Conservation (phyloP, 352 stramenopile genomes). For the Pythium rhizo-oryzae region DNA sequence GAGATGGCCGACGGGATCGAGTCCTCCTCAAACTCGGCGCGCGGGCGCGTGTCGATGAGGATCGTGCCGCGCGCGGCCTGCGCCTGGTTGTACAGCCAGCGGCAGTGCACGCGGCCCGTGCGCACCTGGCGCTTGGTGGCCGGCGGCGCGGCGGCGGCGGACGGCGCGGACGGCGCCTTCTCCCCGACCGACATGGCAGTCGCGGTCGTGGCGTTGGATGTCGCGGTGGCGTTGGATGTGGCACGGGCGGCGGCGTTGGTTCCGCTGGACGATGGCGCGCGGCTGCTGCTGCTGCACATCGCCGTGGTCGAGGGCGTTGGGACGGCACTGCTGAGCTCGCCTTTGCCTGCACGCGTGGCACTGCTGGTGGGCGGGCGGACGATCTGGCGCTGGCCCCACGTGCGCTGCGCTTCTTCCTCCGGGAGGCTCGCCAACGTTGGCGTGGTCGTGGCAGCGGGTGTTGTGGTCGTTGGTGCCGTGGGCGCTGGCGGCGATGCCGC, state of each 20-base stretch:
- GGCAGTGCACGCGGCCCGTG: constrained; percentile 70
- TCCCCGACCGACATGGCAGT: constrained; percentile 30
- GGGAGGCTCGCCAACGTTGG: neutral
- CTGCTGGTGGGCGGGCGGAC: neutral
- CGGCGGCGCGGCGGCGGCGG: constrained; percentile 26
- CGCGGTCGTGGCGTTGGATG: neutral
- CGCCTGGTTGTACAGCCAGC: constrained; percentile 87
- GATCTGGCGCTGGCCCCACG: constrained; percentile 1
- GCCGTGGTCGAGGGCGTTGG: neutral
- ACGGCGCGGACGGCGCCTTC: constrained; percentile 4
- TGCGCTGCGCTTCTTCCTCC: constrained; percentile 8
- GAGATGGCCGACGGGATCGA: constrained; percentile 78
- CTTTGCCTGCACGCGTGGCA: neutral
- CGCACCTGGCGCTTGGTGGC: constrained; percentile 58
- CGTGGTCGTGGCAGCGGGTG: neutral
- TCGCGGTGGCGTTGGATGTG: neutral
- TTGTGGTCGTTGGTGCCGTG: neutral
- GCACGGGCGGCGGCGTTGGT: neutral
- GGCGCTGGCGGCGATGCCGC: neutral
- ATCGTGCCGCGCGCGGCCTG: constrained; percentile 77
- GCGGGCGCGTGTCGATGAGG: constrained; percentile 67
- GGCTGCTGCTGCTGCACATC: neutral
- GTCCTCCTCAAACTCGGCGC: constrained; percentile 64
- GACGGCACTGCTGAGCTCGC: neutral
- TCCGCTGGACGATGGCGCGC: neutral